phyloP scores from a whole-genome alignment of 306 rosid genomes.

The Medicago arabica region DNA sequence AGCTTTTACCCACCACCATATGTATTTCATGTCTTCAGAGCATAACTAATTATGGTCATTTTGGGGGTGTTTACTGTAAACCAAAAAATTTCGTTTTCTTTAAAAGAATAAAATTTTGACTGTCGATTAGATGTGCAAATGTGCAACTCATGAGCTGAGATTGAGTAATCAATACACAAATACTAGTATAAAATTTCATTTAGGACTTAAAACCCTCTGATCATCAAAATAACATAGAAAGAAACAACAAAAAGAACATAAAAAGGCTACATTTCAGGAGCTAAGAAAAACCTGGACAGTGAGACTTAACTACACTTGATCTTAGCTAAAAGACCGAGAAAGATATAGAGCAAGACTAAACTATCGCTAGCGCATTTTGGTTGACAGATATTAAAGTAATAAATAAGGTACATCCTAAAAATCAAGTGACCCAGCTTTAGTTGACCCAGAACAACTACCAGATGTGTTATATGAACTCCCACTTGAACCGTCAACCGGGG shows the following conservation, averaged over 20 bases:
- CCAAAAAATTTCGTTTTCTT: no score
- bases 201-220: neutral
- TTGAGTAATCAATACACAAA: neutral
- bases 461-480: conserved; percentile 82
- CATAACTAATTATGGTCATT: no score
- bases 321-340: no score
- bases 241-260: neutral
- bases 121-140: conserved; percentile 6
- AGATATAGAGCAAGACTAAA: neutral
- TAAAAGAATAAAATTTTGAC: neutral
- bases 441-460: conserved; percentile 73
- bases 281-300: conserved; percentile 12
- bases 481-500: conserved; percentile 74
- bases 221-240: neutral
- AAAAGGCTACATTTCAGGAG: conserved; percentile 14
- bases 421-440: conserved; percentile 65
- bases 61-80: no score
- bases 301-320: neutral
- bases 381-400: neutral
- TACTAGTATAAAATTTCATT: neutral
- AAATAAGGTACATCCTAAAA: conserved; percentile 51
- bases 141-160: neutral
- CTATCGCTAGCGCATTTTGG: neutral
- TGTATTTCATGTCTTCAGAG: no score
- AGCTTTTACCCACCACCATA: no score